phyloP scores from a whole-genome alignment of 2,329 filamentous ascomycete species.

The Sarocladium strictum region DNA sequence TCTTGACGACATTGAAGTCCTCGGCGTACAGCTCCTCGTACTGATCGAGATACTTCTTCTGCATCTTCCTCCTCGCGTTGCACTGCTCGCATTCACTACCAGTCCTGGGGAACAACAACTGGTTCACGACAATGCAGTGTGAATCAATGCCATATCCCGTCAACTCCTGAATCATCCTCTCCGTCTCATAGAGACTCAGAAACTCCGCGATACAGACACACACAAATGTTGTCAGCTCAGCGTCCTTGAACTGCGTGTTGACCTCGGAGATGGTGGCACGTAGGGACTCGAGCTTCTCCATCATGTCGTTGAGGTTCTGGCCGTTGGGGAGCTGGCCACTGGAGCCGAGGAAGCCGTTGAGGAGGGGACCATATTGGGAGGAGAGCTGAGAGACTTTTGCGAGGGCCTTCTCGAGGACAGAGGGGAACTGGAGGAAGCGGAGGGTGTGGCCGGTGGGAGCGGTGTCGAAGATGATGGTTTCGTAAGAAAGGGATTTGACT shows the following conservation, averaged over 20 bases:
- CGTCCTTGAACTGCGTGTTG: constrained; percentile 97
- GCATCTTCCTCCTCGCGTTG: constrained; percentile 92
- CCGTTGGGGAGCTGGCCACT: constrained; percentile 75
- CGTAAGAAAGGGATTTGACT: constrained; percentile 97
- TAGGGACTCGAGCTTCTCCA: constrained; percentile 89
- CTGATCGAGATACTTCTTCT: constrained; percentile 98
- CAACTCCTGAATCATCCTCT: constrained; percentile 99
- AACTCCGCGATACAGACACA: constrained; percentile 99
- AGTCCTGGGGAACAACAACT: constrained; percentile 85
- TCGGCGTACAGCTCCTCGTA: constrained; percentile 98
- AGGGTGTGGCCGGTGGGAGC: constrained; percentile 96
- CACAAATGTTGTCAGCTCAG: constrained; percentile 91
- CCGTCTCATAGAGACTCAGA: constrained; percentile 92
- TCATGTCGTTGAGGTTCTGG: constrained; percentile 86
- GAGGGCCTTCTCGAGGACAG: constrained; percentile 96
- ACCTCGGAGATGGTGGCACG: constrained; percentile 92
- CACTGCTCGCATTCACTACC: constrained; percentile 90
- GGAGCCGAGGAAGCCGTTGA: constrained; percentile 85
- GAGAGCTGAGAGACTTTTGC: constrained; percentile 94
- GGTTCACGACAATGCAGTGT: constrained; percentile 96
- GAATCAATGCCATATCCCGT: constrained; percentile 92
- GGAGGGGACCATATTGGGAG: constrained; percentile 88
- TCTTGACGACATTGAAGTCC: constrained; percentile 93
- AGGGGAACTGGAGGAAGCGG: constrained; percentile 96
- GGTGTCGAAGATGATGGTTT: constrained; percentile 98